Evolutionary conservation across 106 monocot species (phyloP).

Genomic region (Dendrobium chrysotoxum): DNA sequence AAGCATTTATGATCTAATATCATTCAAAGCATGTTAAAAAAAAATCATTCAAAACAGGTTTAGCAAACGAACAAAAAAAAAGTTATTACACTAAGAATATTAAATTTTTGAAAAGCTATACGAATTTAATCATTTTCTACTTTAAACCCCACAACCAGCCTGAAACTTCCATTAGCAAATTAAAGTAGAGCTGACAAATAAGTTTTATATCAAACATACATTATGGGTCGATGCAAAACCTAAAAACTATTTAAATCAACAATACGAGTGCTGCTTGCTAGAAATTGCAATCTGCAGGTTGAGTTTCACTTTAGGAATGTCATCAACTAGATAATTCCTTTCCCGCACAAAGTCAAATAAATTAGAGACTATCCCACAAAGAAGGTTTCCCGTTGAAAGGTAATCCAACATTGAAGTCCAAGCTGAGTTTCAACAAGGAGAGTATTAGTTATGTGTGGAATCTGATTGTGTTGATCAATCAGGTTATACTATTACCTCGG

Average conservation of each 20-base stretch:
- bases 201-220: no score
- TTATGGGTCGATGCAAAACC: no score
- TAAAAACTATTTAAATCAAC: no score
- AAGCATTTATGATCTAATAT: background rate
- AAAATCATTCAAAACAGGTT: background rate
- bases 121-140: background rate
- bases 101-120: background rate
- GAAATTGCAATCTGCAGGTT: no score
- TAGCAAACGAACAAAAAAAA: background rate
- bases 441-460: no score
- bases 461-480: no score
- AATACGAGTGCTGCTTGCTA: no score
- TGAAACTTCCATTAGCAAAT: background rate
- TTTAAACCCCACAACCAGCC: background rate
- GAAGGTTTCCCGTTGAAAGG: background rate
- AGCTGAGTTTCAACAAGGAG: background rate
- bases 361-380: background rate
- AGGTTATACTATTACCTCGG: no score
- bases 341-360: background rate
- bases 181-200: background rate
- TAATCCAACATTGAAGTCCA: background rate
- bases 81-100: background rate
- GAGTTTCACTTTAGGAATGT: no score
- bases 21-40: no score
- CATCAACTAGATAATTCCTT: background rate